Base-by-base conservation (phyloP, 2,329 filamentous ascomycete genomes). In the Phoma sp. region DNA sequence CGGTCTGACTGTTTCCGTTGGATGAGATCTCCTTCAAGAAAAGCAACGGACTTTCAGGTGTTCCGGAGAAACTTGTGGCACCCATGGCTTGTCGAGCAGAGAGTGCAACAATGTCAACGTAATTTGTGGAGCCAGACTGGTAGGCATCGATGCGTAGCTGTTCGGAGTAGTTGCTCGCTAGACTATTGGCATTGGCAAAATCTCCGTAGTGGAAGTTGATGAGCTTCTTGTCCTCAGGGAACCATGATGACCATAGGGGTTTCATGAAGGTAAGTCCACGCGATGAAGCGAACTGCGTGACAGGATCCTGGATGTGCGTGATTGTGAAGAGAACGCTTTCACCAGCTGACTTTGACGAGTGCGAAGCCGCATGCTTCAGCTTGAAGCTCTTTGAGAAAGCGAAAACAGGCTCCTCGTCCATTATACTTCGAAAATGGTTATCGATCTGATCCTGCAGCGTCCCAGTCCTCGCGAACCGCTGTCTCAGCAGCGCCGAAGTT, bases 21-120 rank as follows among this genome's bases (percentile, higher is more conserved):
- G 89, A 92, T 1, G 89, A 92, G 50, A 95, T 93, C 72, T 95
- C 91, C 70, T 95, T 95, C 56, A 93, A 77, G 75, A 95, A 95
- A 18, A 95, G 74, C 34, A 93, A 82, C 0, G 89, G 89, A 57
- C 86, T 81, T 3, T 91, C 84, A 3, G 84, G 83, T 17, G 90
- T 89, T 36, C 89, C 85, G 6, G 89, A 84, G 68, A 92, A 90
- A 59, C 87, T 87, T 2, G 88, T 91, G 1, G 89, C 91, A 6
- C 91, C 91, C 69, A 95, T 81, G 12, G 91, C 89, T 69, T 96
- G 91, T 38, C 91, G 85, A 42, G 91, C 90, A 52, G 88, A 90
- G 38, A 95, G 80, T 1, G 89, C 87, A 18, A 90, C 86, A 53
- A 93, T 92, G 64, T 92, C 89, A 28, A 87, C 86, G 64, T 92